Conservation (phyloP, 78 protist genomes). For the Dictyostelium brefeldianum region DNA sequence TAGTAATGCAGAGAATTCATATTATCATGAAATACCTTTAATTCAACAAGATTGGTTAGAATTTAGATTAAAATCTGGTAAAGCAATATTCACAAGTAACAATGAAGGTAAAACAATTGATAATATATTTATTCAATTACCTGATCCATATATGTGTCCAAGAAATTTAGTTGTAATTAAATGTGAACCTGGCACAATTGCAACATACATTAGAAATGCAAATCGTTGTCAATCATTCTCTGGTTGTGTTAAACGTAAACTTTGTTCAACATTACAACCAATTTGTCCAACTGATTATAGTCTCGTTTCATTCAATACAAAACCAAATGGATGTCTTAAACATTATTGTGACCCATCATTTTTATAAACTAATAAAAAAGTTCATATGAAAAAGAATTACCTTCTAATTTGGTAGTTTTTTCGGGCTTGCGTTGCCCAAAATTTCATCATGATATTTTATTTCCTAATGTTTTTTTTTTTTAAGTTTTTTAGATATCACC, state of each 20-base stretch:
- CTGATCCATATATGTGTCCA: conserved; percentile 8
- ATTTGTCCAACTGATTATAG: conserved; percentile 18
- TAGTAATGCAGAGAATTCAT: neutral
- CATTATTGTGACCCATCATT: conserved; percentile 33
- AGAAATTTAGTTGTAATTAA: neutral
- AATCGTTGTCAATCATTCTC: neutral
- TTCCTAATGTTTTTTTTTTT: no score
- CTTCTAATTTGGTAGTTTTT: no score
- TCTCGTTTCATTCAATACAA: neutral
- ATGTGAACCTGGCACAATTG: neutral
- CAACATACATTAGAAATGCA: neutral
- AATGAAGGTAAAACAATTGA: neutral
- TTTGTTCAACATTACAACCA: neutral
- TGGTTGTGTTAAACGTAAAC: conserved; percentile 20
- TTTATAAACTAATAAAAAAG: no score
- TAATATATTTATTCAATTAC: neutral
- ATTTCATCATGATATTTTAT: no score
- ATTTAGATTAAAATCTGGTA: neutral
- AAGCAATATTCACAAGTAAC: neutral
- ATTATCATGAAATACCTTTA: neutral
- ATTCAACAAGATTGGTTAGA: neutral
- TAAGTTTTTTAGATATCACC: no score
- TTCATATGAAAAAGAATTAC: no score
- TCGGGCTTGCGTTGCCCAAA: no score
- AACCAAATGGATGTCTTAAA: conserved; percentile 29